phyloP scores from a whole-genome alignment of 768 basidiomycete species.

The Phaffia australis region DNA sequence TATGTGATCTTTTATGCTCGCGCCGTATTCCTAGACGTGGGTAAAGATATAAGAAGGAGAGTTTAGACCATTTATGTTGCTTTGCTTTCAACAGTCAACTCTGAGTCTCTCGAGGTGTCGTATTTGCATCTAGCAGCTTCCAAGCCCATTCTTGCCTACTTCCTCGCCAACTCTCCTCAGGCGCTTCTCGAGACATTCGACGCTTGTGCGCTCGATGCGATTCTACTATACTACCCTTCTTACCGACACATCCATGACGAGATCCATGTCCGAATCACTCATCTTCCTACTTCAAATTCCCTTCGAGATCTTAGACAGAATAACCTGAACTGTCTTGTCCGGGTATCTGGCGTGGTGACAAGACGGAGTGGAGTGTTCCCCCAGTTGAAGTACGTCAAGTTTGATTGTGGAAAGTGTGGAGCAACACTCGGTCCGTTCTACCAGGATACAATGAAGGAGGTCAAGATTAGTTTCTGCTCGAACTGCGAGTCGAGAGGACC shows the following conservation, averaged over 20 bases:
- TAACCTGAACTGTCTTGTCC: slow-evolving; percentile 88
- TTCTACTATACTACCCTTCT: slow-evolving; percentile 86
- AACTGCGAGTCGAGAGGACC: slow-evolving; percentile 92
- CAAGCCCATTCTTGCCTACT: slow-evolving; percentile 92
- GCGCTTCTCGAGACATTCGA: slow-evolving; percentile 92
- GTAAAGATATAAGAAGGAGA: neutral
- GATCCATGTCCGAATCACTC: slow-evolving; percentile 91
- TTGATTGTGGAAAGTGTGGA: slow-evolving; percentile 90
- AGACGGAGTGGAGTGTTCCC: slow-evolving; percentile 92
- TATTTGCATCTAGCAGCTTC: slow-evolving; percentile 87
- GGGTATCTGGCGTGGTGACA: slow-evolving; percentile 91
- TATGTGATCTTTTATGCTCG: slow-evolving; percentile 39
- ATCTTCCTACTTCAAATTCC: slow-evolving; percentile 78
- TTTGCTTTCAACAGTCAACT: slow-evolving; percentile 55
- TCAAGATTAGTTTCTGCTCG: slow-evolving; percentile 85
- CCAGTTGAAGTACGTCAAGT: slow-evolving; percentile 98
- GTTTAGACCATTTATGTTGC: neutral
- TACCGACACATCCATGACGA: slow-evolving; percentile 97
- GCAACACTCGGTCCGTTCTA: slow-evolving; percentile 94
- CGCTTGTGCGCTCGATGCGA: slow-evolving; percentile 84
- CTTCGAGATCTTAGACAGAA: slow-evolving; percentile 85
- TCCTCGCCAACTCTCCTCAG: slow-evolving; percentile 86
- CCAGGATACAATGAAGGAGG: slow-evolving; percentile 89
- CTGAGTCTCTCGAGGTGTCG: slow-evolving; percentile 94
- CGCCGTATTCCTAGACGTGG: neutral